Evolutionary conservation across 345 rosid genomes (phyloP).

Genomic region (Cochlearia excelsa): DNA sequence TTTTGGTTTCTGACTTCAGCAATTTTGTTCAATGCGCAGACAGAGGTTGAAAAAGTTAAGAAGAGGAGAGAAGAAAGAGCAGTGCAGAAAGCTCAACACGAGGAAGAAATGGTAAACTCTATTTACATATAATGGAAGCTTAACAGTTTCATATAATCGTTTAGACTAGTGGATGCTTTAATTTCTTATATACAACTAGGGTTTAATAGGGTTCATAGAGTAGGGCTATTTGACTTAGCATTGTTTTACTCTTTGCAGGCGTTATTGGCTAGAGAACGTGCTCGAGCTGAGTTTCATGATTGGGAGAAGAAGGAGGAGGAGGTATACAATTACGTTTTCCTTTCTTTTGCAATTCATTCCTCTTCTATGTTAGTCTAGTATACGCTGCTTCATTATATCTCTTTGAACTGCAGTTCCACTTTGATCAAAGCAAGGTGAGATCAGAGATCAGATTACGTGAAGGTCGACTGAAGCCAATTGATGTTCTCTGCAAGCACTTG

Average conservation of each 20-base stretch:
- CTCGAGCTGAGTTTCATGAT: conserved; percentile 93
- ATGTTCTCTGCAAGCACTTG: conserved; percentile 75
- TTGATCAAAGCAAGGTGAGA: conserved; percentile 93
- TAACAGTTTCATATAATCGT: neutral
- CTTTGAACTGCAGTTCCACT: conserved; percentile 71
- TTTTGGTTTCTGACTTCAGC: conserved; percentile 16
- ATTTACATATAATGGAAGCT: neutral
- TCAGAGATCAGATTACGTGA: conserved; percentile 81
- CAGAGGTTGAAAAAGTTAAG: conserved; percentile 92
- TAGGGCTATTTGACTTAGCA: neutral
- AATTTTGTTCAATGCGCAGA: conserved; percentile 40
- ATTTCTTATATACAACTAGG: neutral
- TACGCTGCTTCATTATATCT: conserved; percentile 17
- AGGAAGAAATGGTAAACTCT: conserved; percentile 83
- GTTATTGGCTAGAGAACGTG: conserved; percentile 88
- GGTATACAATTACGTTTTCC: conserved; percentile 37
- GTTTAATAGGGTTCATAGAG: neutral
- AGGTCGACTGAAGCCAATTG: conserved; percentile 88
- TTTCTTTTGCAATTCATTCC: conserved; percentile 9
- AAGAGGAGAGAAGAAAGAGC: conserved; percentile 98
- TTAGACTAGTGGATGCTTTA: conserved; percentile 13
- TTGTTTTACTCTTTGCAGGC: conserved; percentile 47
- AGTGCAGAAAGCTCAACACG: conserved; percentile 80
- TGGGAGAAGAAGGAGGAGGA: conserved; percentile 99
- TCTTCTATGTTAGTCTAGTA: neutral